Evolutionary conservation across 768 basidiomycete species (phyloP).

Genomic region (Amylocystis lapponica): DNA sequence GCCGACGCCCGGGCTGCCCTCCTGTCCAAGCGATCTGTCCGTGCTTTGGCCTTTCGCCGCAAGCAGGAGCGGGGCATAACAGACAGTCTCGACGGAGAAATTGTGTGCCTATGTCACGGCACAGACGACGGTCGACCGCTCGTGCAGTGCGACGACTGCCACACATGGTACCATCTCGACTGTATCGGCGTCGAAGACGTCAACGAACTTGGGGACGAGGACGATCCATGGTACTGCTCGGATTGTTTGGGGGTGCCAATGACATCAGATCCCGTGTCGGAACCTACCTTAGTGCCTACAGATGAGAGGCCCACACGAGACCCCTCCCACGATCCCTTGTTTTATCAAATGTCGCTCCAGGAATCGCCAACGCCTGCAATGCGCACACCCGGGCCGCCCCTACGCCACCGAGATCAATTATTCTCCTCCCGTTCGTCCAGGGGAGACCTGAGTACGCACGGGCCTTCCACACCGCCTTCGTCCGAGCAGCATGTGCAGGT

Average conservation of each 20-base stretch:
- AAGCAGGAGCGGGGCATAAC: conserved; percentile 31
- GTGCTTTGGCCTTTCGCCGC: conserved; percentile 49
- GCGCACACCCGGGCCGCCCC: conserved; percentile 44
- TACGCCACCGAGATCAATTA: conserved; percentile 27
- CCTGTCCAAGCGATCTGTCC: conserved; percentile 64
- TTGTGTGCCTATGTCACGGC: conserved; percentile 62
- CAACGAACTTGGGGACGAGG: conserved; percentile 63
- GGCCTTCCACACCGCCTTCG: conserved; percentile 51
- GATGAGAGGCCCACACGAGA: conserved; percentile 40
- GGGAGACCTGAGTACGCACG: conserved; percentile 45
- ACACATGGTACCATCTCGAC: conserved; percentile 75
- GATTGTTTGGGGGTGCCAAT: conserved; percentile 45
- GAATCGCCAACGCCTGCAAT: conserved; percentile 47
- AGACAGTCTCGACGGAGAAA: conserved; percentile 39
- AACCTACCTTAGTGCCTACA: conserved; percentile 68
- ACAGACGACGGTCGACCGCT: conserved; percentile 67
- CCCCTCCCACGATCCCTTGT: conserved; percentile 45
- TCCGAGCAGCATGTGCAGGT: conserved; percentile 21
- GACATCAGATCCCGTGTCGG: conserved; percentile 36
- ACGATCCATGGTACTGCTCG: conserved; percentile 76
- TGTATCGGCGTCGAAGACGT: conserved; percentile 70
- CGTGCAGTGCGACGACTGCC: conserved; percentile 79
- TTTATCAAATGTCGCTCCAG: conserved; percentile 51
- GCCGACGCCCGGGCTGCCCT: conserved; percentile 73
- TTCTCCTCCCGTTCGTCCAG: conserved; percentile 36